Percentiles rank a stretch among this genome's conserved stretches.
These are phyloP conservation scores for Sechiopsis laciniata DNA, from an alignment of 306 rosid species.

Conservation along the genomic window DNA sequence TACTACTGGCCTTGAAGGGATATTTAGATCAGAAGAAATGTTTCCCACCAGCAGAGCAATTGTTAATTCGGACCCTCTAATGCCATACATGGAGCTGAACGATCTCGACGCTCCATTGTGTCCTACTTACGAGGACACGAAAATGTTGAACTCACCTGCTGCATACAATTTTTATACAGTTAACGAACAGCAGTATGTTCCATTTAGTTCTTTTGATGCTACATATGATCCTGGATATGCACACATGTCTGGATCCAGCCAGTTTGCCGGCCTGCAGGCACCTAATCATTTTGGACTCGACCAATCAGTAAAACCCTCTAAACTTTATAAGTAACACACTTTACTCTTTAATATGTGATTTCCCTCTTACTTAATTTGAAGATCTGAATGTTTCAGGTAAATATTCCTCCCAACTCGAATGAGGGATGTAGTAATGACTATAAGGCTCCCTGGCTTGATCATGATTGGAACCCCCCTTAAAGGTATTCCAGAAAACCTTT, in stretches of 20 bases:
- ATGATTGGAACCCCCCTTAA: neutral
- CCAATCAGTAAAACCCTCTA: neutral
- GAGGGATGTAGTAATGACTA: neutral
- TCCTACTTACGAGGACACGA: neutral
- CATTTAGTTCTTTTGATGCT: conserved; percentile 11
- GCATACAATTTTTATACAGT: neutral
- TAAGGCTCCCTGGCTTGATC: neutral
- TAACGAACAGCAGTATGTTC: neutral
- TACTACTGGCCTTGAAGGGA: conserved; percentile 23
- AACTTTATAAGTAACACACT: neutral
- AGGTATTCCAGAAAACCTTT: conserved; percentile 6
- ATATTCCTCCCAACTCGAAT: neutral
- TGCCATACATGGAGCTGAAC: conserved; percentile 44
- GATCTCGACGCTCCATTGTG: conserved; percentile 43
- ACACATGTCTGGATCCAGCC: conserved; percentile 3
- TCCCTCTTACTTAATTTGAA: neutral
- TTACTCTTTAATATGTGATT: neutral
- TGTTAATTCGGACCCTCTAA: conserved; percentile 16
- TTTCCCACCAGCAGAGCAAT: conserved; percentile 1
- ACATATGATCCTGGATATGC: neutral
- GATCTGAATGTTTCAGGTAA: conserved; percentile 13
- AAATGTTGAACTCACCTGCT: conserved; percentile 2
- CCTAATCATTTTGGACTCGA: neutral
- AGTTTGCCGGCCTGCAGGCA: neutral
- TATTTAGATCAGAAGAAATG: conserved; percentile 20